A percentile compares a stretch with the other conserved stretches of the same genome.
Evolutionary conservation across 2,329 filamentous ascomycete species (phyloP).

Genomic region (Cercospora canescens): DNA sequence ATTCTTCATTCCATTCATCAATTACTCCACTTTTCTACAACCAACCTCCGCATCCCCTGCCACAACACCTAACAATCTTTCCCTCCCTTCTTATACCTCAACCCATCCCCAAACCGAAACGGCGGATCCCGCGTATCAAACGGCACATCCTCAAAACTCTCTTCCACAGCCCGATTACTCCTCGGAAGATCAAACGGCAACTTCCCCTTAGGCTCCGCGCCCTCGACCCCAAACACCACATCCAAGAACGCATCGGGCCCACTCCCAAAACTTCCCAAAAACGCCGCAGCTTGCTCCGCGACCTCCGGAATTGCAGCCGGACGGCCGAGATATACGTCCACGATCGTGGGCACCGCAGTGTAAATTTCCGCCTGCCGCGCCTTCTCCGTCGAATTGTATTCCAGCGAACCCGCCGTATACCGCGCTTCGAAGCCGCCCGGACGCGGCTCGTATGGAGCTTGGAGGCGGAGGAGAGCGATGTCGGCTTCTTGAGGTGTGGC

Average conservation of each 20-base stretch:
- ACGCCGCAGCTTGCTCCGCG: conserved; percentile 39
- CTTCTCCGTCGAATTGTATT: conserved; percentile 43
- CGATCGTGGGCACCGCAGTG: conserved; percentile 41
- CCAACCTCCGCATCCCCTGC: no score
- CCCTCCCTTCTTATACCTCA: conserved; percentile 31
- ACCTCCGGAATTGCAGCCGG: conserved; percentile 48
- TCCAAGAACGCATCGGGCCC: conserved; percentile 47
- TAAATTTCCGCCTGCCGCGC: conserved; percentile 43
- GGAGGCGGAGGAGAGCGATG: conserved; percentile 43
- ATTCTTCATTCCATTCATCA: neutral
- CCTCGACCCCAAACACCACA: conserved; percentile 42
- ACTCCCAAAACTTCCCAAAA: conserved; percentile 45
- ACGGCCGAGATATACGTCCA: conserved; percentile 48
- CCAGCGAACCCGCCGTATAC: conserved; percentile 45
- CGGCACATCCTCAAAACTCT: conserved; percentile 37
- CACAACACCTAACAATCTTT: neutral
- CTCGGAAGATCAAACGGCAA: conserved; percentile 52
- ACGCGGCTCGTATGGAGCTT: conserved; percentile 44
- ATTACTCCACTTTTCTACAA: neutral
- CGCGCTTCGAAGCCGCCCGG: conserved; percentile 44
- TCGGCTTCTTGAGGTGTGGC: conserved; percentile 42
- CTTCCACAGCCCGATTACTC: conserved; percentile 46
- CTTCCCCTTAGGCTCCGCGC: conserved; percentile 42
- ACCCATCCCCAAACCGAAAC: conserved; percentile 38
- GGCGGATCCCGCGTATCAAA: conserved; percentile 41